Conservation (phyloP, 1,139 yeast genomes). For the Geotrichum reessii region DNA sequence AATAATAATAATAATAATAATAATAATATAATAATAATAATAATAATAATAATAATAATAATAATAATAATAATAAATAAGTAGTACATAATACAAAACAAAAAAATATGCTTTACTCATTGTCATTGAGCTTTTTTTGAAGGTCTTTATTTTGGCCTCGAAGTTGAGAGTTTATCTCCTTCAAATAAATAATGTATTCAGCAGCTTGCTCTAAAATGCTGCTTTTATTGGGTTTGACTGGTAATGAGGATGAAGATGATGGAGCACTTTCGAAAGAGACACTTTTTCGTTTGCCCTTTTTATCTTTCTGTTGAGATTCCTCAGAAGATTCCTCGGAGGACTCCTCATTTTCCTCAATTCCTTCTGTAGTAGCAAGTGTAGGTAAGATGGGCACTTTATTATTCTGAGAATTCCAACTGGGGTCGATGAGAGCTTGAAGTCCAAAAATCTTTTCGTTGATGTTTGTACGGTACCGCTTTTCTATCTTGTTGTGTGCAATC, state of each 20-base stretch:
- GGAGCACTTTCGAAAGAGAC: background rate
- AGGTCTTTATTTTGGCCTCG: background rate
- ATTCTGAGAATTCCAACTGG: background rate
- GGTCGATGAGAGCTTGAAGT: conserved; percentile 25
- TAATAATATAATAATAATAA: too few relatives aligned
- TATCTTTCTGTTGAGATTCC: conserved; percentile 21
- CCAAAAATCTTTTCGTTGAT: conserved; percentile 68
- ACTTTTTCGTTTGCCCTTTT: background rate
- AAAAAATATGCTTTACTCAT: background rate
- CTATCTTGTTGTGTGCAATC: conserved; percentile 67
- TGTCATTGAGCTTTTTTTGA: background rate
- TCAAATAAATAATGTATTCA: conserved; percentile 4
- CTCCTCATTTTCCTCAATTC: conserved; percentile 37
- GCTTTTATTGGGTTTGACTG: conserved; percentile 7
- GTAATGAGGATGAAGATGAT: background rate
- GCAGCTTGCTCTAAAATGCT: conserved; percentile 11
- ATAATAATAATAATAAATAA: too few relatives aligned
- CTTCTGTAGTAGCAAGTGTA: conserved; percentile 1
- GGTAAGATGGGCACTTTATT: background rate
- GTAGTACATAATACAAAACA: too few relatives aligned
- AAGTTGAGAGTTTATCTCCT: background rate
- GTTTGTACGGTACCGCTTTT: conserved; percentile 64
- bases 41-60: too few relatives aligned
- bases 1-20: too few relatives aligned
- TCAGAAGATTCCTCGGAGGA: conserved; percentile 59